Evolutionary conservation across 129 eudicot species (phyloP), one percentile per base, ranked within the genome.

Genomic region (Centaurea solstitialis): DNA sequence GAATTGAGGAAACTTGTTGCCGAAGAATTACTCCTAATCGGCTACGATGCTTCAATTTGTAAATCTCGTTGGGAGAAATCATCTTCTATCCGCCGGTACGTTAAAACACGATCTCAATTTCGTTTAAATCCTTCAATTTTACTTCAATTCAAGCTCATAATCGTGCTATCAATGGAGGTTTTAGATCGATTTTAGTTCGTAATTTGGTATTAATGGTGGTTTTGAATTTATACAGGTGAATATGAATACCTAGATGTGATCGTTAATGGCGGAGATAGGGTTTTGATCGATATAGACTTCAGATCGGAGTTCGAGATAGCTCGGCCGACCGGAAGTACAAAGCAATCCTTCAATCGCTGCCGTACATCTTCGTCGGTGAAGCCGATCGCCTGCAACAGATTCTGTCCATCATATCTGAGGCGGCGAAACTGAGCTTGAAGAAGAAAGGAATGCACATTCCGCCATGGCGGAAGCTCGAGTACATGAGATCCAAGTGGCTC

Each of bases 291-390:
- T 64, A 74, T 91, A 22, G 98, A 93, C 74, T 91, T 93, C 84
- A 88, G 92, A 89, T 93, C 98, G 59, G 98, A 93, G 81, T 93
- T 93, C 75, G 98, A 91, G 41, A 89, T 93, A 73, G 98, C 98
- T 47, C 89, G 98, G 45, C 87, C 98, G 10, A 93, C 98, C 1
- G 86, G 85, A 10, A 80, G 62, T n/a, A 93, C 84, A 93, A 87
- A 77, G 59, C 86, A 65, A 83, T 93, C 38, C 87, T 93, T 33
- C 94, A 87, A 67, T 84, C 82, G 3, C 74, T 93, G 70, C 97
- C 98, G 66, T 78, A 68, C 78, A 88, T 91, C 66, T 93, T 86
- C 76, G 98, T 93, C 68, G 98, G 98, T 2, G 87, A 84, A 72
- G 69, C 94, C 80, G 97, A 91, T 50, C 94, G 98, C 20, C 84